Evolutionary conservation across 345 rosid genomes (phyloP).

Genomic region (Limnanthes douglasii): DNA sequence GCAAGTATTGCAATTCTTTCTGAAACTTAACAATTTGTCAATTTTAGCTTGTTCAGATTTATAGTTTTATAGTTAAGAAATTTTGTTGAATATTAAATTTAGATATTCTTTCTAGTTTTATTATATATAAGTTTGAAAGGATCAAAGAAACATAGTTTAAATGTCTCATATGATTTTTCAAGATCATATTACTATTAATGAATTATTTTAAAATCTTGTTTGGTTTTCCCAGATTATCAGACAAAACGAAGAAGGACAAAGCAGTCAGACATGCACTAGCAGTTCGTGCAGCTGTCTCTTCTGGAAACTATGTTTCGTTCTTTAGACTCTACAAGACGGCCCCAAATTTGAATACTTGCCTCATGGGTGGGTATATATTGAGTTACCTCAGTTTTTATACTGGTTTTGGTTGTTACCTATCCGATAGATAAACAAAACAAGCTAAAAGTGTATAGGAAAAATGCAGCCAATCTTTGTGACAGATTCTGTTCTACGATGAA

Average conservation of each 20-base stretch:
- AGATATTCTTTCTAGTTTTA: too few species aligned
- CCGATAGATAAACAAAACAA: not conserved
- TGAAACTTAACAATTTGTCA: too few species aligned
- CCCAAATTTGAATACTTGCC: constrained; percentile 76
- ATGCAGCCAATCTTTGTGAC: not conserved
- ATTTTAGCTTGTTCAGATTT: too few species aligned
- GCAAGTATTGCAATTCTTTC: too few species aligned
- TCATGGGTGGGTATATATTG: constrained; percentile 58
- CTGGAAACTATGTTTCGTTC: constrained; percentile 79
- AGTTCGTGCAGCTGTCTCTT: constrained; percentile 87
- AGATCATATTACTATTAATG: too few species aligned
- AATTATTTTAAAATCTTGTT: too few species aligned
- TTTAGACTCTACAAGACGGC: constrained; percentile 78
- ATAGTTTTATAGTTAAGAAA: too few species aligned
- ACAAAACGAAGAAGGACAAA: constrained; percentile 50
- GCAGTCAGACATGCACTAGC: constrained; percentile 94
- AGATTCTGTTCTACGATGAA: not conserved
- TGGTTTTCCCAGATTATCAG: constrained; percentile 42
- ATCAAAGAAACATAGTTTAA: too few species aligned
- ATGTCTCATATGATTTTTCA: too few species aligned
- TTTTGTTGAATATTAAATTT: too few species aligned
- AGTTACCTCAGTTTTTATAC: constrained; percentile 5
- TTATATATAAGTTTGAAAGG: too few species aligned
- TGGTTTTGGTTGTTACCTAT: not conserved
- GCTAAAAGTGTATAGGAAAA: not conserved